phyloP scores from a whole-genome alignment of 805 yeast species.

The Starmerella etchellsii region DNA sequence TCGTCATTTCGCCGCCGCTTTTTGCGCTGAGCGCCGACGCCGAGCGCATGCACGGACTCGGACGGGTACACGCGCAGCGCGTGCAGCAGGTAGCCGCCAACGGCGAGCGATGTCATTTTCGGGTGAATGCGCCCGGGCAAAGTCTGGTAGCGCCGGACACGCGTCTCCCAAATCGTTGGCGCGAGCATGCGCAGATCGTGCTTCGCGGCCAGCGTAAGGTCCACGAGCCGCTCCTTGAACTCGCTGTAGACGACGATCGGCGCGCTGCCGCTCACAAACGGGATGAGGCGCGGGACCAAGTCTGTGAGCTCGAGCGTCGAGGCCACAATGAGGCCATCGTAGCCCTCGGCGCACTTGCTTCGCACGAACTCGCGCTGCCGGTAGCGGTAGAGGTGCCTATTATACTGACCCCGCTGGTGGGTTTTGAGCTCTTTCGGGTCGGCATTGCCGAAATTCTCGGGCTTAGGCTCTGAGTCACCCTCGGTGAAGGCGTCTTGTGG shows the following conservation, averaged over 20 bases:
- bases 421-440: conserved; percentile 46
- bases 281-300: conserved; percentile 48
- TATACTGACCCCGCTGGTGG: conserved; percentile 51
- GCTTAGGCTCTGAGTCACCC: neutral
- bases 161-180: conserved; percentile 68
- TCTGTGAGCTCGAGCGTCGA: conserved; percentile 60
- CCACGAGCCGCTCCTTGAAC: conserved; percentile 65
- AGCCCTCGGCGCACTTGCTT: conserved; percentile 38
- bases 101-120: conserved; percentile 80
- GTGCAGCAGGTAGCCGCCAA: conserved; percentile 76
- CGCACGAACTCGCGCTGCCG: conserved; percentile 29
- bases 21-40: conserved; percentile 22
- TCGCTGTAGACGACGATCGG: conserved; percentile 75
- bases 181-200: conserved; percentile 62
- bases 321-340: conserved; percentile 65
- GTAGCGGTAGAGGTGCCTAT: conserved; percentile 45
- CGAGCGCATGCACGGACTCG: conserved; percentile 56
- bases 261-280: conserved; percentile 67
- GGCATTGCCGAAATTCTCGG: conserved; percentile 25
- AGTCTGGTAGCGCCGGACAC: conserved; percentile 81
- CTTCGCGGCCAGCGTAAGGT: conserved; percentile 54
- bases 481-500: conserved; percentile 51
- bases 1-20: conserved; percentile 6
- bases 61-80: conserved; percentile 69
- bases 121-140: conserved; percentile 93